A percentile compares a stretch with the other conserved stretches of the same genome.
These are phyloP conservation scores for Botrytis medusae DNA, from an alignment of 2,329 filamentous ascomycete genomes.

Conservation along the genomic window DNA sequence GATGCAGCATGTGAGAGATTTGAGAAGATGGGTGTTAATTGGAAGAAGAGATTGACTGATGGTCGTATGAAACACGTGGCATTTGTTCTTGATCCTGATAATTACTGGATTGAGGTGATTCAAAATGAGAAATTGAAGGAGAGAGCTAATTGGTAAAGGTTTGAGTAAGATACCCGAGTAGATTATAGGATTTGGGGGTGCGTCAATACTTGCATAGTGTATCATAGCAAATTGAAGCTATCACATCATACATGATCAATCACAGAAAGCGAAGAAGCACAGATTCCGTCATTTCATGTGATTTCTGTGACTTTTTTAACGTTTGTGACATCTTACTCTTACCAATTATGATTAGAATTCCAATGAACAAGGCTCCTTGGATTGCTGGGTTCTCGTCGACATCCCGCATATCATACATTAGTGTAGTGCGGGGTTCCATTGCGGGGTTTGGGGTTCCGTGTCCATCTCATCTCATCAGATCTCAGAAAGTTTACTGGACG, in stretches of 20 bases:
- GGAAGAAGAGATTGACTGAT: conserved; percentile 95
- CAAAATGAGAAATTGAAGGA: conserved; percentile 71
- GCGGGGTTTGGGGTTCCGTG: conserved; percentile 6
- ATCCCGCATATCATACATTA: conserved; percentile 3
- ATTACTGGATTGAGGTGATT: conserved; percentile 75
- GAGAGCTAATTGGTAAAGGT: conserved; percentile 33
- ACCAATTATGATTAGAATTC: not conserved
- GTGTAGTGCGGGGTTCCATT: conserved; percentile 16
- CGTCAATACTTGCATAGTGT: not conserved
- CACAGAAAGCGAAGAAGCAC: not conserved
- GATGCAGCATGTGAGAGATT: conserved; percentile 84
- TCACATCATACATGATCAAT: not conserved
- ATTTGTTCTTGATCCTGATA: conserved; percentile 85
- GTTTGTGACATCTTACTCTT: not conserved
- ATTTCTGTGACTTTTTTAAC: not conserved
- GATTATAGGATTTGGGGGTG: not conserved
- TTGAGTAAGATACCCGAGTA: not conserved
- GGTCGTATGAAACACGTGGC: conserved; percentile 92
- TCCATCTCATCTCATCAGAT: not conserved
- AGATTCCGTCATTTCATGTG: not conserved
- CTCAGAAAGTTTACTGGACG: not conserved
- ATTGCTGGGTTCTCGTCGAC: not conserved
- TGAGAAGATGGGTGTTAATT: conserved; percentile 76
- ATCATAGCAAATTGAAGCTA: not conserved
- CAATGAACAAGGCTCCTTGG: not conserved